phyloP scores from a whole-genome alignment of 2,329 filamentous ascomycete genomes.

The Fusarium newnesense region DNA sequence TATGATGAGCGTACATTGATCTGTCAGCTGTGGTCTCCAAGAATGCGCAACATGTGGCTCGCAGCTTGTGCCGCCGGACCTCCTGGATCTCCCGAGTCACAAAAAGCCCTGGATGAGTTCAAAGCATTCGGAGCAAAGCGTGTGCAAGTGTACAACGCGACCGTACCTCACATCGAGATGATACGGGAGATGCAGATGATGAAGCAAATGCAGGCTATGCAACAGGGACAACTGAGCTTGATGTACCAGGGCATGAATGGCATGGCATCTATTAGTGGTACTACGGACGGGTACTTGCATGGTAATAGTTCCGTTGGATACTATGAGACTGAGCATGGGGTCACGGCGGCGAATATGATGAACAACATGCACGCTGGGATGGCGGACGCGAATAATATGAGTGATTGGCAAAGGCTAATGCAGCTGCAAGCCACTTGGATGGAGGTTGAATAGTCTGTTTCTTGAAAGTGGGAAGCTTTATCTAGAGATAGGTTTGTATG shows the following conservation, averaged over 20 bases:
- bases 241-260: constrained; percentile 49
- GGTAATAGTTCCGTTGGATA: constrained; percentile 50
- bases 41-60: constrained; percentile 52
- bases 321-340: constrained; percentile 50
- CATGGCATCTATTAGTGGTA: constrained; percentile 41
- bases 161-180: constrained; percentile 45
- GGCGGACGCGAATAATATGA: constrained; percentile 39
- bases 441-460: constrained; percentile 44
- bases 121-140: constrained; percentile 42
- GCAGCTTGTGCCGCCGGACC: constrained; percentile 43
- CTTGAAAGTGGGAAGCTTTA: rapidly evolving
- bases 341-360: constrained; percentile 47
- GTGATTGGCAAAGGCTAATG: constrained; percentile 43
- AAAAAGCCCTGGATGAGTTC: constrained; percentile 43
- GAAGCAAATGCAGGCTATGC: constrained; percentile 48
- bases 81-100: constrained; percentile 40
- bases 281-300: constrained; percentile 46
- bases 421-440: constrained; percentile 45
- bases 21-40: constrained; percentile 52
- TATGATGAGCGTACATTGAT: constrained; percentile 43
- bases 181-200: constrained; percentile 45
- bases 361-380: constrained; percentile 49
- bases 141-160: constrained; percentile 45
- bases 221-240: constrained; percentile 47
- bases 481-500: rapidly evolving